Base-by-base conservation (phyloP, 176 grass and related monocot genomes). In the Zizania latifolia region DNA sequence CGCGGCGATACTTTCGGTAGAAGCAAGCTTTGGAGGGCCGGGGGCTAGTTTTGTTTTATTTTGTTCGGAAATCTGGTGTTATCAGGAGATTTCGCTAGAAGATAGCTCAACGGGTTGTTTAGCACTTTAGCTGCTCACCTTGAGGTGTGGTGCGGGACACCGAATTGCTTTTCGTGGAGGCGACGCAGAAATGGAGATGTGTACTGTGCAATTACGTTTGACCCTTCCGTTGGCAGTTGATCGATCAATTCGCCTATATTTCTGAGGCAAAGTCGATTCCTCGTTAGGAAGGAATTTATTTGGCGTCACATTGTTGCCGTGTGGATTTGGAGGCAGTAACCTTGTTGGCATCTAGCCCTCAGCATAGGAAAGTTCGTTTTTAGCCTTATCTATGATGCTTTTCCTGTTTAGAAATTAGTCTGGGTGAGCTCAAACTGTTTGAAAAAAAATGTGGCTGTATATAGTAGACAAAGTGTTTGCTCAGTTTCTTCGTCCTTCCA, bases 81-180 rank as follows among this genome's bases (percentile, higher is more conserved):
- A 14, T 22, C 28, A 33, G 60, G 79, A 5, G 67, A 51, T 73
- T 83, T 51, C 6, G 60, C 60, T 79, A 10, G 28, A 72, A 87
- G 33, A 68, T 74, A 74, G 80, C 79, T 83, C 33, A 17, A 74
- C 67, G 26, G 51, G 40, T 28, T 54, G 31, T 45, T 72, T 67
- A 60, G 68, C 68, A 36, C 34, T 36, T n/a, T n/a, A n/a, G n/a
- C n/a, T 54, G 60, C 28, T 32, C 40, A 3, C 24, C 32, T 29
- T 21, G 65, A 38, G 48, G 66, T n/a, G 23, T 39, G 21, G 58
- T n/a, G 30, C 50, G 38, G 58, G 33, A 21, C 31, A 32, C 24
- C 19, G 37, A 37, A n/a, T 40, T 82, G 72, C 59, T 33, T 48
- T 48, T 45, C 48, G 45, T 40, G 67, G 28, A 41, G 66, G 21